A percentile compares a stretch with the other conserved stretches of the same genome.
phyloP scores from a whole-genome alignment of 331 rosid species.

The Malus hybrid region DNA sequence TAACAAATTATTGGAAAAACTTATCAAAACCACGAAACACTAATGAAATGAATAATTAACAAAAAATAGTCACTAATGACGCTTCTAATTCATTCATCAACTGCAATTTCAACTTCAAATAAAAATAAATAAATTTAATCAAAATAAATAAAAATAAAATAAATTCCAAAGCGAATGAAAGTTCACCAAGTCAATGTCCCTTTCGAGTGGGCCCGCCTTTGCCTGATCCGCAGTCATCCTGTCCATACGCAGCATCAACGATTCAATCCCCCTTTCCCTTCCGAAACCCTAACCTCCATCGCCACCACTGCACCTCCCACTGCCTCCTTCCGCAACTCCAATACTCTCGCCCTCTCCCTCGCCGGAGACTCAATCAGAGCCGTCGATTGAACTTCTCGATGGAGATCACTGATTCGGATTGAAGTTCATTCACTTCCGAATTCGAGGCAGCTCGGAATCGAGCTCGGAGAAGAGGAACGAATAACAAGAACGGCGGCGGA shows the following conservation, averaged over 20 bases:
- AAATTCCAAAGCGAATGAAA: conserved; percentile 8
- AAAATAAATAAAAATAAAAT: background rate
- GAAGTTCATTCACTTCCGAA: background rate
- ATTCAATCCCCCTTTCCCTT: background rate
- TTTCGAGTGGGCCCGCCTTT: conserved; percentile 20
- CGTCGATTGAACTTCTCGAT: background rate
- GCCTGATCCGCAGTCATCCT: conserved; percentile 22
- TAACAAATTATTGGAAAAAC: no score
- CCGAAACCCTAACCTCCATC: conserved; percentile 20
- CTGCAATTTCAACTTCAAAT: background rate
- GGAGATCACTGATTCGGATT: background rate
- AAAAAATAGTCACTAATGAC: background rate
- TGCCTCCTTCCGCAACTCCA: background rate
- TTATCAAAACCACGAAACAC: background rate
- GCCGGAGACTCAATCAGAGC: background rate
- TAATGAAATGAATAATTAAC: background rate
- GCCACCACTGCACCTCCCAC: background rate
- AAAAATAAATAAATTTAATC: background rate
- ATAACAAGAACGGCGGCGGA: background rate
- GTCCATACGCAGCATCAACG: conserved; percentile 8
- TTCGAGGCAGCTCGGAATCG: background rate
- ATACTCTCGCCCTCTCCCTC: background rate
- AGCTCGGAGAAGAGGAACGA: background rate
- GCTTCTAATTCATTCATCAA: background rate
- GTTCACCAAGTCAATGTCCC: conserved; percentile 29